Base-by-base conservation (phyloP, 495 filamentous ascomycete genomes). In the Xylaria acuta region DNA sequence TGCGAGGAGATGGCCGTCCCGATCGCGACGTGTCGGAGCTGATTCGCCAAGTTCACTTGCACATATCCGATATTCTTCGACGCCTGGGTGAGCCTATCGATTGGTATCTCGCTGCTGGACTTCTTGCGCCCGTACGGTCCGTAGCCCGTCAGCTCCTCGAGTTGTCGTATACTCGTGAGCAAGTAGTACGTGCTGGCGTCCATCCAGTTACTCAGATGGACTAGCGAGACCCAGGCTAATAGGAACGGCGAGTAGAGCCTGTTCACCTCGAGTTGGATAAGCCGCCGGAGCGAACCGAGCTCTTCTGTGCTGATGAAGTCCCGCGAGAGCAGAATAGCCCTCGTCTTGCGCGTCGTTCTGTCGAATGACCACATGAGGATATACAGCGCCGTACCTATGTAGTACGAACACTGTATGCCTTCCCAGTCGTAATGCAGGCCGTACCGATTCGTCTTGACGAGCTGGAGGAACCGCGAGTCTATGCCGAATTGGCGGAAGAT, bases 291-390 rank as follows among this genome's bases (percentile, higher is more conserved):
- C 36, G 75, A 67, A 5, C 40, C 41, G 62, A 51, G 47, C 64
- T 73, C 49, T 66, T 63, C 53, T 20, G 63, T 67, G 47, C 62
- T 64, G 67, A 59, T 72, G 67, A 67, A 67, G 30, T 67, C 64
- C 32, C 76, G 62, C 1, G 72, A 53, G 41, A 78, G 72, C 59
- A 69, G 69, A 3, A 78, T 62, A 16, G 74, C 76, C 36, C 54
- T 63, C 40, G 76, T 78, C 12, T 36, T 47, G 36, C 47, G 63
- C 1, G 36, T 70, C 16, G 32, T 45, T 18, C 64, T 64, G 53
- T 76, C 65, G 53, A 72, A 78, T 3, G 76, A 73, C 75, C 76
- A 78, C 49, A 74, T 69, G 20, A 78, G 73, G 59, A 71, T 75
- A 59, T 76, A 77, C 64, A 67, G 72, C 9, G 74, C 75, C 30